Conservation (phyloP, 352 stramenopile species). For the Phytopythium aichiense region DNA sequence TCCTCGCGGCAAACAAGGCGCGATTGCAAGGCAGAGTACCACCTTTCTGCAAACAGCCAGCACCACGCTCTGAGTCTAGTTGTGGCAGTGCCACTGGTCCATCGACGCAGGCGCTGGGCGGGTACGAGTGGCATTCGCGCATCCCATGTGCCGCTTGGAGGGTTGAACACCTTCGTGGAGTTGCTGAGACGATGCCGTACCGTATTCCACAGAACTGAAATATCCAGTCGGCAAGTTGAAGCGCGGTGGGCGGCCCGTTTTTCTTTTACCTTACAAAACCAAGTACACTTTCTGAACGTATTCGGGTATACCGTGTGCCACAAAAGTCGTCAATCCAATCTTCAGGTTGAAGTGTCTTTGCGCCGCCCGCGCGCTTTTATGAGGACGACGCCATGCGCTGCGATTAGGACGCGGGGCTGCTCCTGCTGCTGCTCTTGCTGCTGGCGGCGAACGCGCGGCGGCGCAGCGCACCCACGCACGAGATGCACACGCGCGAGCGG, state of each 20-base stretch:
- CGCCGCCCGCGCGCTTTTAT: not conserved
- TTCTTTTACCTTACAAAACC: not conserved
- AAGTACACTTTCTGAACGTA: slow-evolving; percentile 4
- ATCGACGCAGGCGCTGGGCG: too few relatives aligned
- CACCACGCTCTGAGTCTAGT: too few relatives aligned
- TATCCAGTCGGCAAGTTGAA: not conserved
- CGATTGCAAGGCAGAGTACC: too few relatives aligned
- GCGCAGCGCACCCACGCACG: slow-evolving; percentile 6
- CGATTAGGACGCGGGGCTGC: not conserved
- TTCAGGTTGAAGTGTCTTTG: not conserved
- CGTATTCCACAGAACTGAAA: not conserved
- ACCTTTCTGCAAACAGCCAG: too few relatives aligned
- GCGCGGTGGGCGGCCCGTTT: not conserved
- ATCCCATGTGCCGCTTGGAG: not conserved
- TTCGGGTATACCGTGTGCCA: not conserved
- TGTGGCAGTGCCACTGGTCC: too few relatives aligned
- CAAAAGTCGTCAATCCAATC: not conserved
- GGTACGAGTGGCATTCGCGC: not conserved
- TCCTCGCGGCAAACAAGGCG: not conserved
- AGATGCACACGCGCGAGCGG: slow-evolving; percentile 5
- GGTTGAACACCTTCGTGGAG: too few relatives aligned
- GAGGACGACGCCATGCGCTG: not conserved
- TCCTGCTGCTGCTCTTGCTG: not conserved
- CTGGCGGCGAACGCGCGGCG: slow-evolving; percentile 5
- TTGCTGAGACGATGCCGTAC: too few relatives aligned